Evolutionary conservation across 23 red algal genomes (phyloP), one percentile per base, ranked within the genome.

Genomic region (Gracilaria vermiculophylla): DNA sequence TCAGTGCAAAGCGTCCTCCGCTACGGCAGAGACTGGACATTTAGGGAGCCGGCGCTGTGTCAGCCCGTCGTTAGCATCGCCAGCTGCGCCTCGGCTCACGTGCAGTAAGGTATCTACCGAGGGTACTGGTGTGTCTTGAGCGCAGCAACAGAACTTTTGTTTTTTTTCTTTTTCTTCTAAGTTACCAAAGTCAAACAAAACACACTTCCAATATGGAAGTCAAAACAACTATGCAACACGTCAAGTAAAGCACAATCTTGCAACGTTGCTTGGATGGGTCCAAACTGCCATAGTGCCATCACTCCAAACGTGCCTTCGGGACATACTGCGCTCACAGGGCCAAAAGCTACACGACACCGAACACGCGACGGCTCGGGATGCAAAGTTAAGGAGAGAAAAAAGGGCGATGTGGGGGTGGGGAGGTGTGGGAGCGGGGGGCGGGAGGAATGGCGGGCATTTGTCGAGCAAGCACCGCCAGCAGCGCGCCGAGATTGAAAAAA

Each of bases 121-220:
- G n/a, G n/a, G n/a, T n/a, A n/a, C n/a, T n/a, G n/a, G n/a, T n/a
- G n/a, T n/a, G n/a, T n/a, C n/a, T n/a, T n/a, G n/a, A n/a, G n/a
- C n/a, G n/a, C n/a, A n/a, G n/a, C n/a, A n/a, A n/a, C n/a, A n/a
- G n/a, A n/a, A n/a, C n/a, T n/a, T n/a, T n/a, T n/a, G n/a, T 15
- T 73, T 73, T 24, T 73, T 47, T 73, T 47, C 35, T 40, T 48
- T 7, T 66, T 73, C 25, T 60, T 19, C 39, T 42, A 73, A 73
- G 37, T 73, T 73, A 47, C 67, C 67, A 10, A 73, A 73, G 67
- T 73, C 67, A 23, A 23, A 73, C 67, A 73, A 73, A 73, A 73
- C 20, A 73, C 37, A 40, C 67, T 73, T 73, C 40, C 0, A 73
- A 73, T n/a, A 34, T 42, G 40, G 32, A 69, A 23, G n/a, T 24